phyloP scores from a whole-genome alignment of 2,329 filamentous ascomycete genomes.

The Blastomyces gilchristii region DNA sequence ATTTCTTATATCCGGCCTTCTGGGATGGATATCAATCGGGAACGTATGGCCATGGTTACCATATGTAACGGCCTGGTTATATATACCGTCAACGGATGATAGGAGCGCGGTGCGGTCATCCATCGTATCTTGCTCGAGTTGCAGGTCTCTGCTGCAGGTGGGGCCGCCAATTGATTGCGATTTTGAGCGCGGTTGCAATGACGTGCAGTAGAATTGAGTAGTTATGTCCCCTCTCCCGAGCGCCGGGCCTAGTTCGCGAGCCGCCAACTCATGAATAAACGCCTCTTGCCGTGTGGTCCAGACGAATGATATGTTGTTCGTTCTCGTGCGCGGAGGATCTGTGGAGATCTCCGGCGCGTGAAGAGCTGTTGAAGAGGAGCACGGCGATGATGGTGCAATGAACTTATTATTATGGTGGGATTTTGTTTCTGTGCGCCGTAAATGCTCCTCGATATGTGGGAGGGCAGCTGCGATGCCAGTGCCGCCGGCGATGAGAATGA shows the following conservation, averaged over 20 bases:
- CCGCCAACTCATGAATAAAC: slow-evolving; percentile 8
- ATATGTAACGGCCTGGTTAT: background rate
- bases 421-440: background rate
- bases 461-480: slow-evolving; percentile 34
- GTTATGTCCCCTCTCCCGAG: slow-evolving; percentile 7
- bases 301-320: slow-evolving; percentile 8
- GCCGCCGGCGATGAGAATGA: slow-evolving; percentile 36
- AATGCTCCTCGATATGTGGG: slow-evolving; percentile 26
- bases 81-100: background rate
- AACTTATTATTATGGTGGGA: background rate
- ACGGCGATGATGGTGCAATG: background rate
- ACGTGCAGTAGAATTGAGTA: slow-evolving; percentile 11
- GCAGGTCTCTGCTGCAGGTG: background rate
- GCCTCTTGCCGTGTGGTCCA: slow-evolving; percentile 4
- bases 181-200: background rate
- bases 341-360: background rate
- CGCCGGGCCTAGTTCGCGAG: slow-evolving; percentile 1
- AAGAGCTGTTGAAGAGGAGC: background rate
- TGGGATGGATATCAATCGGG: slow-evolving; percentile 19
- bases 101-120: slow-evolving; percentile 12
- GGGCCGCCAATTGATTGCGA: background rate
- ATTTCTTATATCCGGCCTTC: slow-evolving; percentile 26
- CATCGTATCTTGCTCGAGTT: background rate
- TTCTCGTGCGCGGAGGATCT: background rate
- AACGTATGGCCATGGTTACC: background rate